Evolutionary conservation across 257 asterid species (phyloP).

Genomic region (Jaltomata sinuosa): DNA sequence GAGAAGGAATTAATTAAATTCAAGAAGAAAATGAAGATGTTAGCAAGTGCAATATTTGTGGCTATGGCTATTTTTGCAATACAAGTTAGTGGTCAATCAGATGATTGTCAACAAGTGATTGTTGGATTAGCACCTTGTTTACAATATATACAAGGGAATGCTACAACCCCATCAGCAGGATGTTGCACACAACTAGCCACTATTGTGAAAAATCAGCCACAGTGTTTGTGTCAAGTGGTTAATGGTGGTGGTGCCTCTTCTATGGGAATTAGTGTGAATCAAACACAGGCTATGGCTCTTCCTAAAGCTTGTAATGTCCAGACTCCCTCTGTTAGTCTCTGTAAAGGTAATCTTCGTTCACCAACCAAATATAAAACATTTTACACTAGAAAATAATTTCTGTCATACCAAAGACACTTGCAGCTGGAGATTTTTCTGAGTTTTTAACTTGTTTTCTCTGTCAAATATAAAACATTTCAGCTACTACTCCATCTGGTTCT

Average conservation of each 20-base stretch:
- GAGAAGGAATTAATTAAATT: background rate
- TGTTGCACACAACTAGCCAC: slow-evolving; percentile 47
- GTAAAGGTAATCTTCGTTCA: slow-evolving; percentile 24
- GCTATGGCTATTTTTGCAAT: slow-evolving; percentile 4
- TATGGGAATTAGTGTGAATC: slow-evolving; percentile 36
- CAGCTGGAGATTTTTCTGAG: background rate
- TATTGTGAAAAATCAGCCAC: slow-evolving; percentile 36
- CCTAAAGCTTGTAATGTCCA: slow-evolving; percentile 43
- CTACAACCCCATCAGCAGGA: slow-evolving; percentile 34
- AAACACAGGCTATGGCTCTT: slow-evolving; percentile 38
- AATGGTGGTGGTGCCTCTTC: slow-evolving; percentile 22
- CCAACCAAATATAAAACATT: background rate
- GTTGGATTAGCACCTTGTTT: slow-evolving; percentile 49
- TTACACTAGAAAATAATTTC: too few relatives aligned
- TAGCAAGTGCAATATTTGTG: background rate
- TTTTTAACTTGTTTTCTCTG: background rate
- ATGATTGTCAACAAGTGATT: slow-evolving; percentile 25
- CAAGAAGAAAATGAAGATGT: background rate
- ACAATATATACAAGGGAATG: slow-evolving; percentile 39
- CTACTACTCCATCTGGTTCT: background rate
- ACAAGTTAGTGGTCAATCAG: slow-evolving; percentile 26
- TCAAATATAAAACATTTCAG: background rate
- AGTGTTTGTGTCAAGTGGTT: slow-evolving; percentile 38
- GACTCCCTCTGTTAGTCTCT: slow-evolving; percentile 41
- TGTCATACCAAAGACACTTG: background rate